phyloP scores from a whole-genome alignment of 306 rosid species.

The Adenanthera pavonina region DNA sequence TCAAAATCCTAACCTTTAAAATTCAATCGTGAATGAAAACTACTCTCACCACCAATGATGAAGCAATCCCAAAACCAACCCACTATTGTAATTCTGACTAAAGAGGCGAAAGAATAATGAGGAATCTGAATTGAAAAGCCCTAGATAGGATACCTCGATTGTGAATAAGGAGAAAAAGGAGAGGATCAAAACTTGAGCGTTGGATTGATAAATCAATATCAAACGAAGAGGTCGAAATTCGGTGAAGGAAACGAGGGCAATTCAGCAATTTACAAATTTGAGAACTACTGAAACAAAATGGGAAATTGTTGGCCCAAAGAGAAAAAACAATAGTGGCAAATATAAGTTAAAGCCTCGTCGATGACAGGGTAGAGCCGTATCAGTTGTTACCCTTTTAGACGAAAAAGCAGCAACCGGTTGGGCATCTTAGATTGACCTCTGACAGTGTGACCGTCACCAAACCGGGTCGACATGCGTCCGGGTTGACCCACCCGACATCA shows the following conservation, averaged over 20 bases:
- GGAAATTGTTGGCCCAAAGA: background rate
- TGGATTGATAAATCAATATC: constrained; percentile 9
- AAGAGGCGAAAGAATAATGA: constrained; percentile 15
- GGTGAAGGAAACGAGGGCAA: constrained; percentile 13
- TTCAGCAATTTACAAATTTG: constrained; percentile 12
- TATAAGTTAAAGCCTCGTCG: background rate
- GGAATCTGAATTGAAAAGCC: constrained; percentile 33
- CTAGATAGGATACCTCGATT: constrained; percentile 25
- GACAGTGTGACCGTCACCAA: too few species aligned
- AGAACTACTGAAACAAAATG: background rate
- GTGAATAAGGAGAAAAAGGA: background rate
- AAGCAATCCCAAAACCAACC: constrained; percentile 10
- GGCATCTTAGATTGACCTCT: too few species aligned
- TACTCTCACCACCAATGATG: background rate
- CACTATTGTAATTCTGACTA: constrained; percentile 5
- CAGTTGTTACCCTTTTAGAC: too few species aligned
- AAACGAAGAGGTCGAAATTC: constrained; percentile 6
- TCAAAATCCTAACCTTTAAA: constrained; percentile 33
- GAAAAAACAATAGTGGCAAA: background rate
- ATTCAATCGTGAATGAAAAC: constrained; percentile 31
- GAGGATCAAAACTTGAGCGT: background rate
- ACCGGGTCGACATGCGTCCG: too few species aligned
- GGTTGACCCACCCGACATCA: too few species aligned
- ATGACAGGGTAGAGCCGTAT: too few species aligned
- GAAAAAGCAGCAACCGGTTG: too few species aligned